phyloP scores from a whole-genome alignment of 2,329 filamentous ascomycete species.

The Scedosporium minutisporum region DNA sequence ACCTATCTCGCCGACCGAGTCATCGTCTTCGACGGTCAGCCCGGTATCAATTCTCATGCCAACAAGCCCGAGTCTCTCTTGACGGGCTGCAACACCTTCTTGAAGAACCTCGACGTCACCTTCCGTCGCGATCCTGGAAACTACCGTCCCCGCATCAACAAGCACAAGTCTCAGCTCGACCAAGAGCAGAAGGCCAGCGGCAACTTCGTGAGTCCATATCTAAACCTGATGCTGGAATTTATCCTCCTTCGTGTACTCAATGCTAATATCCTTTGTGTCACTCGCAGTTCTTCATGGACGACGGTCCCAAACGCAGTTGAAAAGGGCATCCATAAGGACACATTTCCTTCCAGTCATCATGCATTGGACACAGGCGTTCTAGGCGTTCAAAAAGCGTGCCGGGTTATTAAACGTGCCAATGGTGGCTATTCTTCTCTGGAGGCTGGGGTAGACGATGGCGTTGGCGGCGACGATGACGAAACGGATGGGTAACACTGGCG shows the following conservation, averaged over 20 bases:
- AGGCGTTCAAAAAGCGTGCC: conserved; percentile 38
- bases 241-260: conserved; percentile 6
- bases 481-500: conserved; percentile 51
- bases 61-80: conserved; percentile 86
- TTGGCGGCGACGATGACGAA: conserved; percentile 54
- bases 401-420: conserved; percentile 15
- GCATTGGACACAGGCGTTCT: conserved; percentile 37
- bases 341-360: conserved; percentile 20
- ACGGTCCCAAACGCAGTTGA: conserved; percentile 48
- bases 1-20: conserved; percentile 76
- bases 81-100: conserved; percentile 91
- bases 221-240: conserved; percentile 4
- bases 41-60: conserved; percentile 78
- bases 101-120: conserved; percentile 94
- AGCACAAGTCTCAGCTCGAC: conserved; percentile 87
- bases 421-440: conserved; percentile 18
- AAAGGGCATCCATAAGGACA: conserved; percentile 24
- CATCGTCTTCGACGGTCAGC: conserved; percentile 95
- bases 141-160: conserved; percentile 97
- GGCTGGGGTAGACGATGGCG: conserved; percentile 31
- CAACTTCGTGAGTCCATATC: conserved; percentile 63
- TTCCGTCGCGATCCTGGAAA: conserved; percentile 97
- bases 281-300: conserved; percentile 84
- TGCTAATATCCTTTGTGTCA: conserved; percentile 13
- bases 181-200: conserved; percentile 92